Conservation (phyloP, 225 moss, liverwort and hornwort genomes). For the Bryoerythrophyllum caledonicum region DNA sequence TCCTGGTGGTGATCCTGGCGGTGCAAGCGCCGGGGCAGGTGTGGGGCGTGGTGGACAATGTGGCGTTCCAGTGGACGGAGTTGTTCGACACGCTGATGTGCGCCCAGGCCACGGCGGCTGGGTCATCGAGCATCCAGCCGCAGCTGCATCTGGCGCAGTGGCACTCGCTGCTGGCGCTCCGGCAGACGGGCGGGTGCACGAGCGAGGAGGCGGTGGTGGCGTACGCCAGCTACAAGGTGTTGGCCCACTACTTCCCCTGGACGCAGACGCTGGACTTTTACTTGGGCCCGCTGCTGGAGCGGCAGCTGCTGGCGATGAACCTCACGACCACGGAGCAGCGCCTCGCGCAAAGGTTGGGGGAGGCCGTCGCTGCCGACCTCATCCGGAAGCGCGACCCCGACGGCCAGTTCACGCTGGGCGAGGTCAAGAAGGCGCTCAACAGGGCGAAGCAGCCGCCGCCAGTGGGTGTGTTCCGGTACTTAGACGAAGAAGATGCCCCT, state of each 20-base stretch:
- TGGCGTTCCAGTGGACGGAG: slow-evolving; percentile 42
- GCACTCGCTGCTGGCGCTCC: slow-evolving; percentile 40
- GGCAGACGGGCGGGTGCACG: slow-evolving; percentile 32
- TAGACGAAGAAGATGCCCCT: slow-evolving; percentile 14
- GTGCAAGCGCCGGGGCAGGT: background rate
- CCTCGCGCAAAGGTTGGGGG: slow-evolving; percentile 35
- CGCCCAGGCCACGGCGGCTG: background rate
- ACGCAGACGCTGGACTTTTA: slow-evolving; percentile 11
- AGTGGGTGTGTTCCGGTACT: slow-evolving; percentile 34
- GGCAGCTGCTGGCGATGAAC: slow-evolving; percentile 20
- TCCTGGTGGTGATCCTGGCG: slow-evolving; percentile 1
- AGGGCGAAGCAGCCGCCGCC: background rate
- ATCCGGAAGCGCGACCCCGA: slow-evolving; percentile 21
- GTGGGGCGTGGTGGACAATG: slow-evolving; percentile 24
- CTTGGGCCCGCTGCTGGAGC: slow-evolving; percentile 34
- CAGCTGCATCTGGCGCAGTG: slow-evolving; percentile 41
- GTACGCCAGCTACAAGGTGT: slow-evolving; percentile 36
- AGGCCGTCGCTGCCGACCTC: slow-evolving; percentile 22
- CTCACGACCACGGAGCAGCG: background rate
- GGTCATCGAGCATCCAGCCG: slow-evolving; percentile 23
- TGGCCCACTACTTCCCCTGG: slow-evolving; percentile 36
- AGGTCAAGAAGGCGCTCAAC: slow-evolving; percentile 25
- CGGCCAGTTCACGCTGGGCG: slow-evolving; percentile 16
- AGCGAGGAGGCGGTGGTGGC: slow-evolving; percentile 41
- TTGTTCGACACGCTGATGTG: slow-evolving; percentile 13